Percentiles rank a stretch among this genome's conserved stretches.
These are phyloP conservation scores for Scheffersomyces titani DNA, from an alignment of 1,139 yeast species.

Conservation along the genomic window DNA sequence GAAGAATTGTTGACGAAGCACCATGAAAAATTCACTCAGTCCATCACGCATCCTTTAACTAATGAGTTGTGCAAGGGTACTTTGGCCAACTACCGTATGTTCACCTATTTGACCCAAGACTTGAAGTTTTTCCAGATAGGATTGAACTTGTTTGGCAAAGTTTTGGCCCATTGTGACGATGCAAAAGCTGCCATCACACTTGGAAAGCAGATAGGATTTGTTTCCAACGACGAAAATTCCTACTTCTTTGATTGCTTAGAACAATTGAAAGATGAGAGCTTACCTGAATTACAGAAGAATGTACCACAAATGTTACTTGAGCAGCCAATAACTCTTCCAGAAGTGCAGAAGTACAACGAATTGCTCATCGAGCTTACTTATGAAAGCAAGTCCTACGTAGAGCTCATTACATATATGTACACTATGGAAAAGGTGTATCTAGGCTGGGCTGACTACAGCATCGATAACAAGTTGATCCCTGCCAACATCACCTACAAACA, in stretches of 20 bases:
- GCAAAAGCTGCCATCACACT: slow-evolving; percentile 34
- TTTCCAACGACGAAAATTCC: slow-evolving; percentile 49
- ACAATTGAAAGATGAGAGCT: slow-evolving; percentile 21
- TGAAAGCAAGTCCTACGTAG: slow-evolving; percentile 36
- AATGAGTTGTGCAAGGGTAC: slow-evolving; percentile 49
- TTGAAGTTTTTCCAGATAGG: slow-evolving; percentile 47
- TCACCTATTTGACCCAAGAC: slow-evolving; percentile 51
- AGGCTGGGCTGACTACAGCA: slow-evolving; percentile 49
- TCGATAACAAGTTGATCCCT: slow-evolving; percentile 19
- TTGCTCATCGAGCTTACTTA: slow-evolving; percentile 30
- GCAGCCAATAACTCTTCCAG: slow-evolving; percentile 21
- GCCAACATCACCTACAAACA: slow-evolving; percentile 41
- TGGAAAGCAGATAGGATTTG: slow-evolving; percentile 54
- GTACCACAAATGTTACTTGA: slow-evolving; percentile 20
- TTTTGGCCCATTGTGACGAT: slow-evolving; percentile 45
- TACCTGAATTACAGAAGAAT: slow-evolving; percentile 11
- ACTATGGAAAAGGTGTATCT: slow-evolving; percentile 54
- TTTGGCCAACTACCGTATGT: slow-evolving; percentile 40
- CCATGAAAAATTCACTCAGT: slow-evolving; percentile 19
- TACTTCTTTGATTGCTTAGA: slow-evolving; percentile 41
- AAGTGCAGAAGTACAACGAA: slow-evolving; percentile 40
- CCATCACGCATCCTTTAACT: slow-evolving; percentile 47
- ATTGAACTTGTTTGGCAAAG: slow-evolving; percentile 44
- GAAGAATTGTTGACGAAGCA: slow-evolving; percentile 20
- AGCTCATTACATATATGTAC: slow-evolving; percentile 46